These are phyloP conservation scores for Pyronema domesticum DNA, from an alignment of 495 filamentous ascomycete species.

Conservation along the genomic window DNA sequence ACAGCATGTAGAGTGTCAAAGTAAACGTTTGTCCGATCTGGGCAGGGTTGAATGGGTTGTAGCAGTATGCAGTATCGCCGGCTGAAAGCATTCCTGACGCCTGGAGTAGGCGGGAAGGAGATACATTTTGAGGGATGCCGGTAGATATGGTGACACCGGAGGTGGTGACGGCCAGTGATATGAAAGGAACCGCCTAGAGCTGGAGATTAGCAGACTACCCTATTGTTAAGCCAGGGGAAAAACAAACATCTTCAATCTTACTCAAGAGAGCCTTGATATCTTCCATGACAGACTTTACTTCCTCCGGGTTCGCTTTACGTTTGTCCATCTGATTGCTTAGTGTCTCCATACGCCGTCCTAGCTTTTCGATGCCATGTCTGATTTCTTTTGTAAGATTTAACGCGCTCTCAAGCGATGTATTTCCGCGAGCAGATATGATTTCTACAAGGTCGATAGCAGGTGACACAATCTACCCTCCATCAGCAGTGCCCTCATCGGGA, in stretches of 20 bases:
- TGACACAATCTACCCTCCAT: slow-evolving; percentile 52
- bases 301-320: slow-evolving; percentile 30
- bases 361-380: slow-evolving; percentile 69
- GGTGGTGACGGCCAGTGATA: slow-evolving; percentile 88
- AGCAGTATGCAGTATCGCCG: slow-evolving; percentile 68
- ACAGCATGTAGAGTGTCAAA: slow-evolving; percentile 92
- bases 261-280: slow-evolving; percentile 60
- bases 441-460: slow-evolving; percentile 90
- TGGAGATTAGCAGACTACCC: background rate
- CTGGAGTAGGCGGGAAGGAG: slow-evolving; percentile 78
- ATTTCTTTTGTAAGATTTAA: slow-evolving; percentile 70
- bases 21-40: slow-evolving; percentile 83
- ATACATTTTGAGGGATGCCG: slow-evolving; percentile 61
- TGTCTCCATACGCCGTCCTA: slow-evolving; percentile 61
- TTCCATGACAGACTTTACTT: slow-evolving; percentile 50
- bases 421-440: slow-evolving; percentile 83
- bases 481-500: background rate
- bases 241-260: slow-evolving; percentile 58
- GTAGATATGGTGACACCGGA: slow-evolving; percentile 77
- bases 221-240: background rate
- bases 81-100: slow-evolving; percentile 82
- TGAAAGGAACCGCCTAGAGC: slow-evolving; percentile 52
- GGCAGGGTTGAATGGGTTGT: slow-evolving; percentile 42
- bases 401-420: slow-evolving; percentile 80
- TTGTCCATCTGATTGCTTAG: slow-evolving; percentile 38